A percentile compares a stretch with the other conserved stretches of the same genome.
phyloP scores from a whole-genome alignment of 2,329 filamentous ascomycete genomes.

The Botrytis pseudocinerea region DNA sequence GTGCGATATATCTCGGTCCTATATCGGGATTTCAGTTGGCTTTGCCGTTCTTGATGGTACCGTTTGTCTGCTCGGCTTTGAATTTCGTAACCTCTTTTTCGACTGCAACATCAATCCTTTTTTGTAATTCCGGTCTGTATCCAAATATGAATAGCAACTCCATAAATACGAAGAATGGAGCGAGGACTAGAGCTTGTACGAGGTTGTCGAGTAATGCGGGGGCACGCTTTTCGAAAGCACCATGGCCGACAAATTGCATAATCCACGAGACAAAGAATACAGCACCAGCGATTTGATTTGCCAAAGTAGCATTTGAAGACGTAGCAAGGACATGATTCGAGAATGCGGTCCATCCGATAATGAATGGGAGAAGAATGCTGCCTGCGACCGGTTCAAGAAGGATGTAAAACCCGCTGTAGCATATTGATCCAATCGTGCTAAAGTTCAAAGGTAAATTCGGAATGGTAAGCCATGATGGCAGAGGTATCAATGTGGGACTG shows the following conservation, averaged over 20 bases:
- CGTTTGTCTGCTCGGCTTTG: constrained; percentile 53
- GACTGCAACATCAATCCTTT: constrained; percentile 75
- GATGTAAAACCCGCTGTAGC: constrained; percentile 80
- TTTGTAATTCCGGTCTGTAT: constrained; percentile 84
- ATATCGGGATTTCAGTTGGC: constrained; percentile 42
- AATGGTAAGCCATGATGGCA: constrained; percentile 66
- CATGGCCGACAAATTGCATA: constrained; percentile 88
- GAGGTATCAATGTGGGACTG: constrained; percentile 61
- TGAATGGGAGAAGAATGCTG: constrained; percentile 70
- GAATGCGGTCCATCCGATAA: constrained; percentile 72
- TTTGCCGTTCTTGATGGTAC: constrained; percentile 51
- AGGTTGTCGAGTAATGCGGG: constrained; percentile 90
- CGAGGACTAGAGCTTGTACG: constrained; percentile 86
- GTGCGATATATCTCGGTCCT: not conserved
- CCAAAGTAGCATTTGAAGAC: constrained; percentile 49
- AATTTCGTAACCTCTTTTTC: constrained; percentile 76
- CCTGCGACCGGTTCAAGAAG: constrained; percentile 94
- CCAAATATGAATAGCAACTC: constrained; percentile 88
- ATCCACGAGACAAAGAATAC: constrained; percentile 79
- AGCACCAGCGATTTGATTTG: constrained; percentile 60
- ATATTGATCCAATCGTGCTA: constrained; percentile 62
- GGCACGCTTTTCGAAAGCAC: constrained; percentile 81
- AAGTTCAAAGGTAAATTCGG: constrained; percentile 68
- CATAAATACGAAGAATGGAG: constrained; percentile 96
- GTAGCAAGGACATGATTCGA: constrained; percentile 64